These are phyloP conservation scores for Clohesyomyces aquaticus DNA, from an alignment of 495 filamentous ascomycete genomes.

Conservation along the genomic window DNA sequence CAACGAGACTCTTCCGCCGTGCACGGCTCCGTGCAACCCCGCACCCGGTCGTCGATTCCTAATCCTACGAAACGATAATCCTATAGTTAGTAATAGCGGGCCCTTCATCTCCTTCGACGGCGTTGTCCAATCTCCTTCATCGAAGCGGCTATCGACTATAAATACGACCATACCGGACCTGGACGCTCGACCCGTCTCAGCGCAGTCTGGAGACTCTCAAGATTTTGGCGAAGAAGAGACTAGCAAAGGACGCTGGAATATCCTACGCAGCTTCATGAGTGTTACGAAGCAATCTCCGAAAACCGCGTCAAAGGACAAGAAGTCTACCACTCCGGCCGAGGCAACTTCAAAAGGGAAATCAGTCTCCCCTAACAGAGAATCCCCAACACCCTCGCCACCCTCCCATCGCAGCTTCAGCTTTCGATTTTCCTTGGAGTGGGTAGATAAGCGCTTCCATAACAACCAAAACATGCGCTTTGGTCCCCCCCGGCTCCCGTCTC, in stretches of 20 bases:
- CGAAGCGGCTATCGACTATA: slow-evolving; percentile 47
- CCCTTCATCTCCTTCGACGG: slow-evolving; percentile 69
- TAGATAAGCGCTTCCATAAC: slow-evolving; percentile 59
- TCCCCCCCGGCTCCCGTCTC: slow-evolving; percentile 75
- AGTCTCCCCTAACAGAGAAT: neutral
- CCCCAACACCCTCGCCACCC: slow-evolving; percentile 48
- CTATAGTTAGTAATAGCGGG: slow-evolving; percentile 54
- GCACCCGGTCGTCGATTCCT: slow-evolving; percentile 89
- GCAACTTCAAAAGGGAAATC: slow-evolving; percentile 3
- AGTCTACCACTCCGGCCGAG: neutral
- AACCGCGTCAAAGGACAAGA: slow-evolving; percentile 16
- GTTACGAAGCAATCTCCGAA: slow-evolving; percentile 33
- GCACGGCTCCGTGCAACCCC: slow-evolving; percentile 81
- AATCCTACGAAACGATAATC: slow-evolving; percentile 86
- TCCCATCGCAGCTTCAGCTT: slow-evolving; percentile 69
- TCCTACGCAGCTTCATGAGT: slow-evolving; percentile 68
- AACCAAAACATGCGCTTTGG: slow-evolving; percentile 65
- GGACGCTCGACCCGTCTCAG: slow-evolving; percentile 38
- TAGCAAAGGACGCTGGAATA: slow-evolving; percentile 67
- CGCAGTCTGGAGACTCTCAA: slow-evolving; percentile 32
- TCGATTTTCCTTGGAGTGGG: slow-evolving; percentile 80
- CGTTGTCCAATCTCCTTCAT: slow-evolving; percentile 52
- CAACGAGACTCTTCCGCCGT: slow-evolving; percentile 60
- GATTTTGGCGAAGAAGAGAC: slow-evolving; percentile 33
- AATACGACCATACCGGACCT: slow-evolving; percentile 29